Conservation (phyloP, 2,329 filamentous ascomycete genomes). For the Fusarium mangiferae region DNA sequence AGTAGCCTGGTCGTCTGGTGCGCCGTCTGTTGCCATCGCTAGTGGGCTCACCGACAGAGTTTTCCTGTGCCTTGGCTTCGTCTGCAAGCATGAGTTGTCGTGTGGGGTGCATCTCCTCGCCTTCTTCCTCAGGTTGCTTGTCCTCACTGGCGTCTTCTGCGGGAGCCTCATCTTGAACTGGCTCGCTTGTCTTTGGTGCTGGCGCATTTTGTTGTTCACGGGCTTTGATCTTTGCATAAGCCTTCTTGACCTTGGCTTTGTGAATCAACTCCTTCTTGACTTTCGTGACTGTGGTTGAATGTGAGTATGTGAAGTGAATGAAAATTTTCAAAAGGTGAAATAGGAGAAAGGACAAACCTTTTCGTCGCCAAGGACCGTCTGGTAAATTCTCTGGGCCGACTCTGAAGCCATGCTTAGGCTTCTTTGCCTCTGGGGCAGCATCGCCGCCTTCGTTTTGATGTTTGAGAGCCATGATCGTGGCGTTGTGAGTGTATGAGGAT, state of each 20-base stretch:
- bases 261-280: slow-evolving; percentile 91
- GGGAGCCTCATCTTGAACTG: slow-evolving; percentile 24
- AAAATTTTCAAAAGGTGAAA: slow-evolving; percentile 28
- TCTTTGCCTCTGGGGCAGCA: slow-evolving; percentile 57
- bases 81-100: slow-evolving; percentile 55
- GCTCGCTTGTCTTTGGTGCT: slow-evolving; percentile 25
- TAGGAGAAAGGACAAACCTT: slow-evolving; percentile 57
- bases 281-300: slow-evolving; percentile 72
- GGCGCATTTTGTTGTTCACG: slow-evolving; percentile 48
- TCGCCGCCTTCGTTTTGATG: slow-evolving; percentile 44
- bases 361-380: slow-evolving; percentile 87
- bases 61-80: slow-evolving; percentile 50
- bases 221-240: slow-evolving; percentile 86
- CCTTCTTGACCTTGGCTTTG: slow-evolving; percentile 92
- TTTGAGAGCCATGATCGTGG: slow-evolving; percentile 47
- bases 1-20: slow-evolving; percentile 64
- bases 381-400: slow-evolving; percentile 92
- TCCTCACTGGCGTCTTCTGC: slow-evolving; percentile 25
- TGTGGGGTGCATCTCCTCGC: slow-evolving; percentile 50
- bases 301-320: slow-evolving; percentile 31
- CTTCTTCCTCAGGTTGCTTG: slow-evolving; percentile 28
- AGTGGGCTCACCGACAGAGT: slow-evolving; percentile 30
- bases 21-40: slow-evolving; percentile 50
- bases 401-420: slow-evolving; percentile 76
- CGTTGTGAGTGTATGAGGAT: slow-evolving; percentile 31